Evolutionary conservation across 2,329 filamentous ascomycete species (phyloP).

Genomic region (Colletotrichum sp.): DNA sequence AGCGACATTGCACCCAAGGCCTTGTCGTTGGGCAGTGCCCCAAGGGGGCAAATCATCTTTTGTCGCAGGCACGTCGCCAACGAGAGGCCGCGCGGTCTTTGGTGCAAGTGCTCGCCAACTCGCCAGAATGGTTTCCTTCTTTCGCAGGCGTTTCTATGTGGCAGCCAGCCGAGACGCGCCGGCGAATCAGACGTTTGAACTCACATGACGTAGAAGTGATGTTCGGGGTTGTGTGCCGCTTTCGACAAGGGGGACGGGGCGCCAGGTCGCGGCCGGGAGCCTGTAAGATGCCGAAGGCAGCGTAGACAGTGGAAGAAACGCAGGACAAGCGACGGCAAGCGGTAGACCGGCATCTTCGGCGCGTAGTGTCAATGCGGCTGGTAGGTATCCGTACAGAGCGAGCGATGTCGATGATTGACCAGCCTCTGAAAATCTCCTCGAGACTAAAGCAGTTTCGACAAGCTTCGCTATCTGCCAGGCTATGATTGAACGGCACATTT

Average conservation of each 20-base stretch:
- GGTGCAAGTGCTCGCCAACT: background rate
- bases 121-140: background rate
- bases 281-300: background rate
- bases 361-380: background rate
- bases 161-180: background rate
- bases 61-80: background rate
- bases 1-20: background rate
- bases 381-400: background rate
- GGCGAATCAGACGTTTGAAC: background rate
- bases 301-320: background rate
- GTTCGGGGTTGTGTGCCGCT: conserved; percentile 10
- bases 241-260: conserved; percentile 3
- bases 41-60: background rate
- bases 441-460: background rate
- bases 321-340: background rate
- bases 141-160: conserved; percentile 1
- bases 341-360: conserved; percentile 11
- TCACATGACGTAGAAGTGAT: conserved; percentile 13
- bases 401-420: background rate
- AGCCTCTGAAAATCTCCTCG: background rate
- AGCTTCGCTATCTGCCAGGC: background rate
- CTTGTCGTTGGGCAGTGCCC: background rate
- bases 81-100: background rate
- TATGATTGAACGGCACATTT: background rate
- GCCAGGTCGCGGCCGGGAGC: background rate